A percentile compares a stretch with the other conserved stretches of the same genome.
Evolutionary conservation across 2,329 filamentous ascomycete genomes (phyloP).

Genomic region (Claviceps digitariae): DNA sequence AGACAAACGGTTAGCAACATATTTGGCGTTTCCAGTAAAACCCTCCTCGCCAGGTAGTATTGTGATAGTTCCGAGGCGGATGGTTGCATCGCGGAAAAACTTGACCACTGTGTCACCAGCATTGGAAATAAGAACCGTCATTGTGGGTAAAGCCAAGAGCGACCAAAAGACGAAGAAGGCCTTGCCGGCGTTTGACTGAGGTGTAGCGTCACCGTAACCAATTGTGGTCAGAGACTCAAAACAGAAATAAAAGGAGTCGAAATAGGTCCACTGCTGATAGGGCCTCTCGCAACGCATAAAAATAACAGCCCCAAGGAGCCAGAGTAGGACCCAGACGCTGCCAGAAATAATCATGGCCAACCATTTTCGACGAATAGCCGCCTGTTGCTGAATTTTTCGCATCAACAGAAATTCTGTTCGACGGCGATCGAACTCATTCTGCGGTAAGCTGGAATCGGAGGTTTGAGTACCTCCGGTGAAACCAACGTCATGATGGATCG

Average conservation of each 20-base stretch:
- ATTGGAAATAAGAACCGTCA: conserved; percentile 74
- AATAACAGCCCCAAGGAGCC: conserved; percentile 66
- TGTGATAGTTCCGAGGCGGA: conserved; percentile 43
- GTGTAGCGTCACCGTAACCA: conserved; percentile 71
- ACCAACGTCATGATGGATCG: conserved; percentile 8
- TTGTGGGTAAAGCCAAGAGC: conserved; percentile 70
- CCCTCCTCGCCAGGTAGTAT: conserved; percentile 45
- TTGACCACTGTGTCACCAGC: conserved; percentile 75
- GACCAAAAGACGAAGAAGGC: conserved; percentile 94
- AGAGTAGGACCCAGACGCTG: conserved; percentile 57
- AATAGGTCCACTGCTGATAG: conserved; percentile 58
- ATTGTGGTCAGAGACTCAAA: conserved; percentile 76
- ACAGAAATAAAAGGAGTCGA: conserved; percentile 71
- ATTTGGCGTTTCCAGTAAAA: conserved; percentile 31
- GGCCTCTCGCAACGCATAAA: conserved; percentile 43
- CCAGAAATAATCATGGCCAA: conserved; percentile 55
- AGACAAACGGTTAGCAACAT: conserved; percentile 27
- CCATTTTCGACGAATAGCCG: conserved; percentile 58
- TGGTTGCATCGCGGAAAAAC: conserved; percentile 38
- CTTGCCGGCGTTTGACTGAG: conserved; percentile 63
- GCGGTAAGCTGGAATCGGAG: conserved; percentile 8
- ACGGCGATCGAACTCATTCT: conserved; percentile 43
- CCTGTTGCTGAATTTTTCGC: conserved; percentile 61
- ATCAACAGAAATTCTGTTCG: conserved; percentile 65
- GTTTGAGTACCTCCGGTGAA: conserved; percentile 3